Base-by-base conservation (phyloP, 225 moss, liverwort and hornwort species). In the Bryoerythrophyllum caledonicum region DNA sequence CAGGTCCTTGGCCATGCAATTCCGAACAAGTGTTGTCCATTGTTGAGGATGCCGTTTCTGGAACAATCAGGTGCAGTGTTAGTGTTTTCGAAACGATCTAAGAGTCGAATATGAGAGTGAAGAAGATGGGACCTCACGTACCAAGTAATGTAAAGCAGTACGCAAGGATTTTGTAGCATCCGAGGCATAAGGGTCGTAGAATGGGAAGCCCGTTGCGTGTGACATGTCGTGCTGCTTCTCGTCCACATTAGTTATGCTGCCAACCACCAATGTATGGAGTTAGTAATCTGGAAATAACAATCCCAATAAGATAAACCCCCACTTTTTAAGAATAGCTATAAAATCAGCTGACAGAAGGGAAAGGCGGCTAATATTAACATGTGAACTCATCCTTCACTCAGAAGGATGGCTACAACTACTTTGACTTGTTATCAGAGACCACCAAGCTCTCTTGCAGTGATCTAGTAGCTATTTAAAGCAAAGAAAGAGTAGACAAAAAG, bases 141-240 rank as follows among this genome's bases (percentile, higher is more conserved):
- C 89, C 68, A 63, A 53, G 72, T 62, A 83, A 17, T 82, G 74
- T 49, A 90, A 71, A 82, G 93, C 93, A 74, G 79, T 80, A 63
- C 80, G 66, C 28, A 93, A 64, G 44, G 89, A 63, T 58, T 63
- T 76, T 56, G 75, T 76, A 61, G 90, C 77, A 72, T 87, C 87
- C 65, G 84, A 81, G 69, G 68, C 70, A 54, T 73, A 57, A 46
- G 73, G 65, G 48, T 76, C 79, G 66, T 68, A 84, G 63, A 89
- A 89, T 10, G 80, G 71, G 58, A 89, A 93, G 17, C 91, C 92
- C 59, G 82, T 90, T 75, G 87, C 84, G 77, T 85, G 76, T 61
- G 78, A 79, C 28, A 57, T 72, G 49, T 77, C 77, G 16, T 14
- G 71, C 57, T 74, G 75, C 59, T 74, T 67, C 72, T 87, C 87